Evolutionary conservation across 1,139 yeast genomes (phyloP).

Genomic region (Lodderomyces jiufengensis): DNA sequence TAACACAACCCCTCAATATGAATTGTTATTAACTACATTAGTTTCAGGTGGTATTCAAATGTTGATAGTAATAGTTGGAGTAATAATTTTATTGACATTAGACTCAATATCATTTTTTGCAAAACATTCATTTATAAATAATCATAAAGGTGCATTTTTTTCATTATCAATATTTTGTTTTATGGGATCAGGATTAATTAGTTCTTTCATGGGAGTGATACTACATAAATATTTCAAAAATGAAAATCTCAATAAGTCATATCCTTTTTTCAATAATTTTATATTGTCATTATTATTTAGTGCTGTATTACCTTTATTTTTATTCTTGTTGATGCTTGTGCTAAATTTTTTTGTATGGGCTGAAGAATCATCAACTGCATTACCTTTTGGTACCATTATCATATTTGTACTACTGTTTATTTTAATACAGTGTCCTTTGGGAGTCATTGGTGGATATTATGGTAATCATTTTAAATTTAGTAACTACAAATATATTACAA

Average conservation of each 20-base stretch:
- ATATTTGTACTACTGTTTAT: conserved; percentile 55
- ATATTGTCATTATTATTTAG: conserved; percentile 52
- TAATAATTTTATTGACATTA: conserved; percentile 55
- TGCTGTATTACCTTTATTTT: conserved; percentile 57
- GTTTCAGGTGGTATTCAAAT: conserved; percentile 75
- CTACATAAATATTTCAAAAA: conserved; percentile 53
- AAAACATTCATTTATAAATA: conserved; percentile 35
- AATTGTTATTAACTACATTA: conserved; percentile 50
- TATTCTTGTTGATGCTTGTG: conserved; percentile 50
- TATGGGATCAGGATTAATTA: conserved; percentile 66
- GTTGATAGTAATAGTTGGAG: conserved; percentile 59
- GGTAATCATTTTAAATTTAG: conserved; percentile 44
- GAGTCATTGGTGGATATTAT: conserved; percentile 63
- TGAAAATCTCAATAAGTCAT: conserved; percentile 25
- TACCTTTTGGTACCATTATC: conserved; percentile 74
- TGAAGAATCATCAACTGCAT: conserved; percentile 68
- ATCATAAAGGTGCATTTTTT: conserved; percentile 63
- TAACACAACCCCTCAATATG: conserved; percentile 45
- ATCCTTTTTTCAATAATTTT: conserved; percentile 16
- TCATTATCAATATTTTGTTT: conserved; percentile 59
- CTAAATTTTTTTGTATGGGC: conserved; percentile 75
- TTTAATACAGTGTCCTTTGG: conserved; percentile 68
- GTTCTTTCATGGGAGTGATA: conserved; percentile 69
- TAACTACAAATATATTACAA: conserved; percentile 13
- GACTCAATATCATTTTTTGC: conserved; percentile 25